Evolutionary conservation across 306 rosid species (phyloP), one percentile per base, ranked within the genome.

Genomic region (Cercis canadensis): DNA sequence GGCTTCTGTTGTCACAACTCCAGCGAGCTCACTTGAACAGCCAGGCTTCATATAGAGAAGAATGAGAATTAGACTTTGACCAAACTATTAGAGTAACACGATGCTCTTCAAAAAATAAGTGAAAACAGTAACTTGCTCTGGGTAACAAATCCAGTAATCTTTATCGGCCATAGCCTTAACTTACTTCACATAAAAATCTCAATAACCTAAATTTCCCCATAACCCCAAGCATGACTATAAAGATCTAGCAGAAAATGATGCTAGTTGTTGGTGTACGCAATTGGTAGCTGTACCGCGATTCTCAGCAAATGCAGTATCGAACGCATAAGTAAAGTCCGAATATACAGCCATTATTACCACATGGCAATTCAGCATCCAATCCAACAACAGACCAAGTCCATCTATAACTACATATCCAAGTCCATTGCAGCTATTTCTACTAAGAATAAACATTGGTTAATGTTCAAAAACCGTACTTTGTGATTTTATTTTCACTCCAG

Each of bases 21-120:
- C 85, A 24, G 92, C 85, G 74, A 95, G 92, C 84, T 95, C 99
- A 80, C 96, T 84, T 52, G 99, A 95, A 83, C 97, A 95, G 69
- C 99, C 97, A 77, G 99, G 99, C 99, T 95, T 76, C 70, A 72
- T 73, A 69, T 31, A 21, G 24, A 45, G 76, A 82, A 63, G 70
- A 65, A 75, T 43, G 72, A 46, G 66, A 67, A 54, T 61, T 39
- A 43, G 37, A 29, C 43, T 49, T 32, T 9, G 12, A 4, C 37
- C 29, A 53, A 10, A 19, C 9, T 10, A 21, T 53, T 4, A 19
- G 9, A 31, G 9, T 31, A 56, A 32, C 18, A 31, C 1, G 18
- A 21, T 8, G 32, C 41, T 29, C 24, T 45, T 45, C 11, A 18
- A 21, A 45, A 63, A 32, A 57, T 33, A 6, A 44, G 41, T 29